Percentiles rank a stretch among this genome's conserved stretches.
Evolutionary conservation across 2,329 filamentous ascomycete species (phyloP).

Genomic region (Beauveria sp.): DNA sequence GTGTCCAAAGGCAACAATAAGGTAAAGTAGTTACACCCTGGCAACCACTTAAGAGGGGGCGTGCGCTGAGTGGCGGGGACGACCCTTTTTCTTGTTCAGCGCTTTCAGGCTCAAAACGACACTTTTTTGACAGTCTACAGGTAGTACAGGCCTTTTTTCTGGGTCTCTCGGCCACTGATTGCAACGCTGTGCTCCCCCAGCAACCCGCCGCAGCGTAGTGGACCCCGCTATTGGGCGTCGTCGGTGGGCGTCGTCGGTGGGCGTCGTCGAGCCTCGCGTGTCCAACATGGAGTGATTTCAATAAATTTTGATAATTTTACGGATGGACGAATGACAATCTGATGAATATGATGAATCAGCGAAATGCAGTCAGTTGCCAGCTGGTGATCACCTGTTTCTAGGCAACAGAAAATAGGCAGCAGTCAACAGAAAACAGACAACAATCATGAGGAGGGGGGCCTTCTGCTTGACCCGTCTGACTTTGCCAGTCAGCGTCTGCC

Average conservation of each 20-base stretch:
- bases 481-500: background rate
- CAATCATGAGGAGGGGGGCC: background rate
- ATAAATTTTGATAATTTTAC: too few relatives aligned
- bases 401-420: too few relatives aligned
- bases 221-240: conserved; percentile 1
- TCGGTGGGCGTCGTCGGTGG: background rate
- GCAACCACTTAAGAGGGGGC: conserved; percentile 3
- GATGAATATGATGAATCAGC: too few relatives aligned
- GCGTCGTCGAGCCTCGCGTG: too few relatives aligned
- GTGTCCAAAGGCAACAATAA: too few relatives aligned
- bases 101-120: background rate
- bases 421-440: background rate
- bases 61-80: background rate
- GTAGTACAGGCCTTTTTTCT: background rate
- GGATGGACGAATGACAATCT: too few relatives aligned
- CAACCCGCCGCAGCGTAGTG: background rate
- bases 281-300: too few relatives aligned
- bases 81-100: background rate
- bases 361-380: too few relatives aligned
- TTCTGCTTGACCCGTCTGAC: too few relatives aligned
- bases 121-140: background rate
- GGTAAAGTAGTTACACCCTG: background rate
- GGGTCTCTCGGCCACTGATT: background rate
- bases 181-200: background rate
- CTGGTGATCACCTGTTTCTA: too few relatives aligned